Percentiles rank a stretch among this genome's conserved stretches.
These are phyloP conservation scores for Annulohypoxylon moriforme DNA, from an alignment of 495 filamentous ascomycete species.

Conservation along the genomic window DNA sequence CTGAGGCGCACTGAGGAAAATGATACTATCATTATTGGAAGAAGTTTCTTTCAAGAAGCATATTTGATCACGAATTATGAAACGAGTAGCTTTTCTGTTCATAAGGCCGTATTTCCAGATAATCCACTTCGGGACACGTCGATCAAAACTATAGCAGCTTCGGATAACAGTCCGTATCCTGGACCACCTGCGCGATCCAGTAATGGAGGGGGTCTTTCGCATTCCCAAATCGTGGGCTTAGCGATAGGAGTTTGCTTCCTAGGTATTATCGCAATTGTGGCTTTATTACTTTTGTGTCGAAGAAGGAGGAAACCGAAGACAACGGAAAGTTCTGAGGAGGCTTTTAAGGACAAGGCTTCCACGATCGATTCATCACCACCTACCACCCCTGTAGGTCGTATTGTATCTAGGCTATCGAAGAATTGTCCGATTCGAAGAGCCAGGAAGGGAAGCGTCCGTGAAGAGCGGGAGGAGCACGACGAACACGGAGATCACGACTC, in stretches of 20 bases:
- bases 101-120: conserved; percentile 65
- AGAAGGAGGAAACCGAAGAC: conserved; percentile 33
- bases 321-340: conserved; percentile 25
- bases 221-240: conserved; percentile 52
- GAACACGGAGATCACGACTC: conserved; percentile 38
- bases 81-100: conserved; percentile 66
- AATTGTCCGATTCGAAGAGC: conserved; percentile 34
- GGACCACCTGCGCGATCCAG: conserved; percentile 39
- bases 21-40: conserved; percentile 73
- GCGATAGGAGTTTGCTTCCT: conserved; percentile 58
- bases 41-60: conserved; percentile 75
- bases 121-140: conserved; percentile 57
- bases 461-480: conserved; percentile 13
- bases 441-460: conserved; percentile 35
- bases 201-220: conserved; percentile 56
- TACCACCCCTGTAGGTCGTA: conserved; percentile 35
- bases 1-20: conserved; percentile 61
- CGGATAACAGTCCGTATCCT: conserved; percentile 59
- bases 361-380: conserved; percentile 40
- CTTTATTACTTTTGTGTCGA: conserved; percentile 50
- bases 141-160: conserved; percentile 61
- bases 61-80: conserved; percentile 78
- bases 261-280: conserved; percentile 55
- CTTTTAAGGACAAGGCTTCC: conserved; percentile 42
- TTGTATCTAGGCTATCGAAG: conserved; percentile 41